Conservation (phyloP, 805 yeast species). For the Saturnispora sanitii region DNA sequence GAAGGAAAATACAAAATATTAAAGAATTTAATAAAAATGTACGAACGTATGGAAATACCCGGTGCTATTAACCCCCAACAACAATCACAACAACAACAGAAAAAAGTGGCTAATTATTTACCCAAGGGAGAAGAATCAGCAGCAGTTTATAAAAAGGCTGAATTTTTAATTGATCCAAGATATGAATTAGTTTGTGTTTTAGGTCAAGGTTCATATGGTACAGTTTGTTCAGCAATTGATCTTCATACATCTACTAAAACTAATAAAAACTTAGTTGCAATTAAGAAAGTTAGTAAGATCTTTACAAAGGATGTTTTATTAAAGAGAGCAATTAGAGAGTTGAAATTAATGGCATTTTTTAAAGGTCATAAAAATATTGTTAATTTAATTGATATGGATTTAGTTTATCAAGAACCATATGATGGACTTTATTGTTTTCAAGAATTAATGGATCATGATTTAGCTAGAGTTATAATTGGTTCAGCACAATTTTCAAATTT, state of each 20-base stretch:
- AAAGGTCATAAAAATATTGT: constrained; percentile 82
- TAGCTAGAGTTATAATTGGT: constrained; percentile 72
- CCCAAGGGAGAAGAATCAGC: constrained; percentile 6
- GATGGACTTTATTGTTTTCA: constrained; percentile 87
- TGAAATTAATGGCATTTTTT: constrained; percentile 70
- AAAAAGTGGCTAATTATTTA: neutral
- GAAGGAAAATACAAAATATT: no score
- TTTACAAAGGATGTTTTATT: constrained; percentile 57
- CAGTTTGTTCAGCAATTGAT: constrained; percentile 69
- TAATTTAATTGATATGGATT: constrained; percentile 61
- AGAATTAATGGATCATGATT: constrained; percentile 74
- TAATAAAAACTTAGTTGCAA: constrained; percentile 42
- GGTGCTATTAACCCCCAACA: neutral
- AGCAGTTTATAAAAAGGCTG: constrained; percentile 39
- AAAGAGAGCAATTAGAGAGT: constrained; percentile 75
- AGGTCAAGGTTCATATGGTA: constrained; percentile 84
- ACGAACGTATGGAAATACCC: no score
- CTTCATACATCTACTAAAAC: constrained; percentile 25
- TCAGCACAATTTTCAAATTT: constrained; percentile 72
- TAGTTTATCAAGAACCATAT: constrained; percentile 54
- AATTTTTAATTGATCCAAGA: constrained; percentile 53
- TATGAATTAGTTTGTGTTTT: constrained; percentile 49
- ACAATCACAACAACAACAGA: neutral
- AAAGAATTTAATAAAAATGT: no score
- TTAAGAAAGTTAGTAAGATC: constrained; percentile 70